Base-by-base conservation (phyloP, 2,329 filamentous ascomycete species). In the Ilyonectria sp. region DNA sequence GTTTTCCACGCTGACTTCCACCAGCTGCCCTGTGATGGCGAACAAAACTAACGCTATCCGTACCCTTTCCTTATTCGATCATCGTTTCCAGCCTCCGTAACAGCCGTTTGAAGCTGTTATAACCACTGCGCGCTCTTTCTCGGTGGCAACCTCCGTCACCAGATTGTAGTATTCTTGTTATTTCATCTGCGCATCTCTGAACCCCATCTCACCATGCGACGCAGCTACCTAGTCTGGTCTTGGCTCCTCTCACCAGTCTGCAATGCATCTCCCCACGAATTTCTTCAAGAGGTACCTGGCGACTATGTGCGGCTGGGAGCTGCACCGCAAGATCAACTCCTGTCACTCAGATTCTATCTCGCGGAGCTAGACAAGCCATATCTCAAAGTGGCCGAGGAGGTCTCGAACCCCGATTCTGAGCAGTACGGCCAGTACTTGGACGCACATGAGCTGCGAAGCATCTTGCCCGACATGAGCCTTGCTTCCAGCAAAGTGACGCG, bases 301-400 rank as follows among this genome's bases (percentile, higher is more conserved):
- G 44, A 47, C 44, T 47, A 47, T 47, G 44, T 47, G 17, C 44
- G 7, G 44, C 44, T 47, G 44, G 44, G 44, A 23, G 21, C 17
- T 7, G 44, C 44, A 47, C 44, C 44, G 7, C 44, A 47, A 17
- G 44, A 47, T 47, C 9, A 47, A 23, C 7, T 47, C 17, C 44
- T 47, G 44, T 47, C 44, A 11, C 44, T 47, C 7, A n/a, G 44
- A 47, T 11, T 47, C 44, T 47, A 47, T 23, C 44, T 47, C 44
- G 44, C 44, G 44, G 44, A 47, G 44, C 44, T 9, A 4, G 44
- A 47, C 44, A 47, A 47, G 44, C 44, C 44, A 47, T 47, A 47
- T 47, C n/a, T 47, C 44, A 23, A 47, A 47, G 44, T 47, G 44
- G 44, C 44, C 44, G 9, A 47, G 17, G 44, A 47, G 4, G 44